Evolutionary conservation across 1,284 basidiomycete genomes (phyloP).

Genomic region (Pseudozyma thailandica): DNA sequence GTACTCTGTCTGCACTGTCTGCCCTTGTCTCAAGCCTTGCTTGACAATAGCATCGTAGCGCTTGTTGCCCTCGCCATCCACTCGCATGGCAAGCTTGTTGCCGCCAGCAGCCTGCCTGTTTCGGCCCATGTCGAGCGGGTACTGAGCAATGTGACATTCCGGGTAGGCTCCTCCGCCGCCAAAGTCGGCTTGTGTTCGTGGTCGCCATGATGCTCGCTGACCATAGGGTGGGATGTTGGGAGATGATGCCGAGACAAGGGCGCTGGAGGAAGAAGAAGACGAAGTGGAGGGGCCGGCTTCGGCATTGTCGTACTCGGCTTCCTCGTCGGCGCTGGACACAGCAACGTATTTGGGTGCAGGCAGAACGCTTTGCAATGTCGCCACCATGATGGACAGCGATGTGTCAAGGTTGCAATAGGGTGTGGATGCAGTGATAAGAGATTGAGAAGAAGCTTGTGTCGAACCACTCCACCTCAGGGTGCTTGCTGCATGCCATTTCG

Average conservation of each 20-base stretch:
- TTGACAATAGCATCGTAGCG: conserved; percentile 96
- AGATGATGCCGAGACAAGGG: conserved; percentile 16
- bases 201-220: conserved; percentile 86
- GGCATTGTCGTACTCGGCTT: conserved; percentile 17
- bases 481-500: too few species aligned
- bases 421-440: background rate
- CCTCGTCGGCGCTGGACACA: conserved; percentile 6
- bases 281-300: conserved; percentile 28
- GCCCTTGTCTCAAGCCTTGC: conserved; percentile 88
- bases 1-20: conserved; percentile 90
- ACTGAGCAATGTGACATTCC: conserved; percentile 96
- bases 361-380: conserved; percentile 49
- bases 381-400: conserved; percentile 24
- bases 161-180: conserved; percentile 95
- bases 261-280: conserved; percentile 9
- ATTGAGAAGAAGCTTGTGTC: background rate
- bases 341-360: conserved; percentile 42
- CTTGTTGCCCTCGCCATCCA: conserved; percentile 94
- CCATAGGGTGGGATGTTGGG: conserved; percentile 79
- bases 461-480: conserved; percentile 5
- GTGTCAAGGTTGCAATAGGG: background rate
- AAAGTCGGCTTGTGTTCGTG: conserved; percentile 82
- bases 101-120: conserved; percentile 76
- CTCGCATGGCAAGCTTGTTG: conserved; percentile 84
- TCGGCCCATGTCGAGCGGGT: conserved; percentile 92